These are phyloP conservation scores for Apiosordaria backusii DNA, from an alignment of 495 filamentous ascomycete genomes.

Conservation along the genomic window DNA sequence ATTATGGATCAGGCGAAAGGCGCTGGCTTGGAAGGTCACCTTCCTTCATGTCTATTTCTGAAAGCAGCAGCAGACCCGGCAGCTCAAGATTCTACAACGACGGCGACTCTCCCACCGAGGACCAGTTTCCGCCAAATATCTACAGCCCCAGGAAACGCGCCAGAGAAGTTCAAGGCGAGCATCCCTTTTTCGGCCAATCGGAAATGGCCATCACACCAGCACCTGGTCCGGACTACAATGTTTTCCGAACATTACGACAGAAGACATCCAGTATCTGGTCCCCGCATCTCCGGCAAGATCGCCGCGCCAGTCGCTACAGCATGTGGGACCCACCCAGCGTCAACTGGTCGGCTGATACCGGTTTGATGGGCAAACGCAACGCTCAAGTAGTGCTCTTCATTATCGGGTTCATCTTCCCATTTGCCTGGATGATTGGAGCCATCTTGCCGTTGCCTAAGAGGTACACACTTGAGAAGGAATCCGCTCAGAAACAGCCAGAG, in stretches of 20 bases:
- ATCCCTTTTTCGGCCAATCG: constrained; percentile 22
- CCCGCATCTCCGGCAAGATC: constrained; percentile 67
- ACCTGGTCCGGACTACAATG: constrained; percentile 25
- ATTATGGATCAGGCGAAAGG: constrained; percentile 54
- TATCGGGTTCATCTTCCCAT: constrained; percentile 79
- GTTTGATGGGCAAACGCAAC: constrained; percentile 65
- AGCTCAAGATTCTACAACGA: constrained; percentile 36
- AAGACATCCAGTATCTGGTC: constrained; percentile 64
- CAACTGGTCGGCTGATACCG: constrained; percentile 56
- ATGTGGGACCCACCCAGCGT: constrained; percentile 69
- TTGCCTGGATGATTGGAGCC: constrained; percentile 84
- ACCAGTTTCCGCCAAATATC: constrained; percentile 48
- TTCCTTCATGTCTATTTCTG: constrained; percentile 39
- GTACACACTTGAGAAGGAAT: constrained; percentile 42
- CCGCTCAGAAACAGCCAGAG: constrained; percentile 34
- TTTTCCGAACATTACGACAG: constrained; percentile 33
- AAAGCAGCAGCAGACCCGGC: constrained; percentile 37
- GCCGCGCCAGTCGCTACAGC: constrained; percentile 51
- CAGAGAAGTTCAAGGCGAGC: constrained; percentile 31
- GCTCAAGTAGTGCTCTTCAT: constrained; percentile 84
- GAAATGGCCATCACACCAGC: constrained; percentile 35
- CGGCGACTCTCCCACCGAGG: constrained; percentile 42
- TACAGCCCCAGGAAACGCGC: constrained; percentile 52
- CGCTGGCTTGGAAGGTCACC: constrained; percentile 40
- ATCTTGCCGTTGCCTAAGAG: constrained; percentile 69